These are phyloP conservation scores for Podaxis sp. DNA, from an alignment of 768 basidiomycete genomes.

Conservation along the genomic window DNA sequence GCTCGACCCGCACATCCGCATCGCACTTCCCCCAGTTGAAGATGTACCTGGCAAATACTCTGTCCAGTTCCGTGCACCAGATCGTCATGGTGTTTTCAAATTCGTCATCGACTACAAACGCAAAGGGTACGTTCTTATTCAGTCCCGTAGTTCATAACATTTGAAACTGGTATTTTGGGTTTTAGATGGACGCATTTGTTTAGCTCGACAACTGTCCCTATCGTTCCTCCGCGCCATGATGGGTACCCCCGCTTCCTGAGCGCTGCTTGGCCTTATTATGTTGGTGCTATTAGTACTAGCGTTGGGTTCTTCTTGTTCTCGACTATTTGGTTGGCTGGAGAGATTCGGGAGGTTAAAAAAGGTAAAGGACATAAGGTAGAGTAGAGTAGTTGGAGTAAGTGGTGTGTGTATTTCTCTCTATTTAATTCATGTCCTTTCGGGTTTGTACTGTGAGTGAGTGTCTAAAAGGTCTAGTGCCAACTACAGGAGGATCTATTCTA, in stretches of 20 bases:
- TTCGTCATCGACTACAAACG: constrained; percentile 90
- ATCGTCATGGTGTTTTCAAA: constrained; percentile 98
- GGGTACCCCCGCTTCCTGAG: constrained; percentile 93
- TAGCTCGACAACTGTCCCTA: constrained; percentile 70
- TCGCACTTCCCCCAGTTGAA: constrained; percentile 55
- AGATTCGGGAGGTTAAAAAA: constrained; percentile 61
- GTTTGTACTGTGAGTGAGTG: background rate
- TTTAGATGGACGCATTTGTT: constrained; percentile 71
- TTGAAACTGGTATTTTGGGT: constrained; percentile 1
- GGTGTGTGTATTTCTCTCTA: background rate
- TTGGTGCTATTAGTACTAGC: constrained; percentile 85
- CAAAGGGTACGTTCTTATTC: constrained; percentile 57
- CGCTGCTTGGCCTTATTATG: constrained; percentile 96
- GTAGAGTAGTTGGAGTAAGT: constrained; percentile 22
- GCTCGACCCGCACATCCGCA: constrained; percentile 96
- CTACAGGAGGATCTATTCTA: background rate
- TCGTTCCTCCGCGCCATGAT: constrained; percentile 93
- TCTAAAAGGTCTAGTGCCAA: background rate
- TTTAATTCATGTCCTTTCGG: background rate
- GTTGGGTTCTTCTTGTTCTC: constrained; percentile 84
- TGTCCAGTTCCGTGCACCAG: constrained; percentile 85
- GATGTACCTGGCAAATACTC: constrained; percentile 66
- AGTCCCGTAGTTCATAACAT: background rate
- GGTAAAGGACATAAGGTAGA: constrained; percentile 38
- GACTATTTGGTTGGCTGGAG: constrained; percentile 82